phyloP scores from a whole-genome alignment of 2,329 filamentous ascomycete genomes.

The Fusarium armeniacum region DNA sequence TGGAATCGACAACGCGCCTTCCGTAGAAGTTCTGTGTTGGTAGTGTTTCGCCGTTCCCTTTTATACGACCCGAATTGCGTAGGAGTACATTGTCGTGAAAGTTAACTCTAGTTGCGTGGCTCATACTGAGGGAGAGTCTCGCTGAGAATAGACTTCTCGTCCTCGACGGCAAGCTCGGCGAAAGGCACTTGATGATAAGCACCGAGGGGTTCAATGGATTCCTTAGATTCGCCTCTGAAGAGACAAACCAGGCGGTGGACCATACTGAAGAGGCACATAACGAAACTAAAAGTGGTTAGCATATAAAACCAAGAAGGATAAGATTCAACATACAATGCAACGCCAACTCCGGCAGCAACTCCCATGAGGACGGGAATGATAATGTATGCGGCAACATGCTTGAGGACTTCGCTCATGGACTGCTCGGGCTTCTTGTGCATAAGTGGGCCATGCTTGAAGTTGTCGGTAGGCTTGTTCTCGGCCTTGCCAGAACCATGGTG shows the following conservation, averaged over 20 bases:
- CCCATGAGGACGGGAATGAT: constrained; percentile 78
- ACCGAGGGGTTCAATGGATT: constrained; percentile 20
- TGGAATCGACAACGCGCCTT: constrained; percentile 38
- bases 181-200: constrained; percentile 53
- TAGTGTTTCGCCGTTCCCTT: constrained; percentile 8
- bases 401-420: constrained; percentile 63
- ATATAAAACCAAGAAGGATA: neutral
- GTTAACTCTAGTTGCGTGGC: constrained; percentile 40
- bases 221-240: constrained; percentile 51
- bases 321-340: constrained; percentile 69
- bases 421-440: constrained; percentile 45
- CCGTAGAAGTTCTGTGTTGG: constrained; percentile 13
- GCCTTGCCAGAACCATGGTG: constrained; percentile 38
- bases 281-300: constrained; percentile 62
- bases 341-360: constrained; percentile 75
- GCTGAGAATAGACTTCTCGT: constrained; percentile 68
- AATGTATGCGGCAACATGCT: constrained; percentile 72
- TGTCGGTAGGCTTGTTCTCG: constrained; percentile 43
- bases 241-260: constrained; percentile 71
- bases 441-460: constrained; percentile 30
- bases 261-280: constrained; percentile 75
- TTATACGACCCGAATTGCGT: neutral
- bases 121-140: constrained; percentile 51
- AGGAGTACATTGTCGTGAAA: neutral
- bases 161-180: constrained; percentile 56